Percentiles rank a stretch among this genome's conserved stretches.
phyloP scores from a whole-genome alignment of 495 filamentous ascomycete species.

The Penicillium verhagenii region DNA sequence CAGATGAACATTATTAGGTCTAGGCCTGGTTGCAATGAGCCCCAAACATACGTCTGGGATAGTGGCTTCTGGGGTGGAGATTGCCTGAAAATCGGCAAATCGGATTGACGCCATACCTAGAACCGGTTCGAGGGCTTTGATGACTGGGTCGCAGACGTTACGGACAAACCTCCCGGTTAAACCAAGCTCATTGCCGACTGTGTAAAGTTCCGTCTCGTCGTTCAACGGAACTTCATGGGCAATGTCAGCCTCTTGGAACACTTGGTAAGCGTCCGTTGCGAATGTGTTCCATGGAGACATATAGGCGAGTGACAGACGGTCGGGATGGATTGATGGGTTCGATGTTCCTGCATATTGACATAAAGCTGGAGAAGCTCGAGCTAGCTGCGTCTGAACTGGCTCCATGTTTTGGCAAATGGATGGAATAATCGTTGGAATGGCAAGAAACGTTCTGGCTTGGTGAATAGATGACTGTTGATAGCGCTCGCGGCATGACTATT shows the following conservation, averaged over 20 bases:
- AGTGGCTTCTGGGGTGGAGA: not conserved
- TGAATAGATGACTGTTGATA: no score
- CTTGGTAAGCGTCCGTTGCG: not conserved
- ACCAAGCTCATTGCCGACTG: constrained; percentile 5
- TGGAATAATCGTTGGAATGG: no score
- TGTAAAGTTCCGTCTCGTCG: constrained; percentile 2
- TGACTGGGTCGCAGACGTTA: constrained; percentile 5
- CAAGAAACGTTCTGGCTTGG: no score
- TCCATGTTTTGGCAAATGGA: no score
- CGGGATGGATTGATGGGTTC: not conserved
- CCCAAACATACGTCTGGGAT: constrained; percentile 1
- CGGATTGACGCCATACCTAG: not conserved
- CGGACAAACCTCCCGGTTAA: constrained; percentile 1
- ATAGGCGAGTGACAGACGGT: not conserved
- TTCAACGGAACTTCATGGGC: not conserved
- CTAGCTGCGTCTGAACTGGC: not conserved
- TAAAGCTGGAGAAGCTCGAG: not conserved
- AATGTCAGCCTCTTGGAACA: not conserved
- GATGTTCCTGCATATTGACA: not conserved
- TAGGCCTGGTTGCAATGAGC: not conserved
- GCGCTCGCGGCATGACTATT: no score
- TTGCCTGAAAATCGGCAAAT: constrained; percentile 1
- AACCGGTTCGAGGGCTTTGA: not conserved
- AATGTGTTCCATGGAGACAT: not conserved
- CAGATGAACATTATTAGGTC: not conserved